These are phyloP conservation scores for Pelargonium myrrhifolium DNA, from an alignment of 441 rosid genomes.

Conservation along the genomic window DNA sequence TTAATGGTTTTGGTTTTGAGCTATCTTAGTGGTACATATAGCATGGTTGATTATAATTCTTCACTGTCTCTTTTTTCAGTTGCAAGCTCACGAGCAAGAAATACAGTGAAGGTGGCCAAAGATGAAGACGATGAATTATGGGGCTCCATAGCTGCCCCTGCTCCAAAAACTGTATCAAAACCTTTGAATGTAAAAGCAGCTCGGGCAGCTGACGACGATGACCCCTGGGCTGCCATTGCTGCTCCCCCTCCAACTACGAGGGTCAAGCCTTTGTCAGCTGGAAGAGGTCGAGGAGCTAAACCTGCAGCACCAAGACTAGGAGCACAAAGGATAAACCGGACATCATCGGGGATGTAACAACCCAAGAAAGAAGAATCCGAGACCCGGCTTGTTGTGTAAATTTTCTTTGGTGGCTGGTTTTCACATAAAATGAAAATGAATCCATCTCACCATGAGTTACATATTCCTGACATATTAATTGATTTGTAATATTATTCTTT, in stretches of 20 bases:
- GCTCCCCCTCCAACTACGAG: constrained; percentile 89
- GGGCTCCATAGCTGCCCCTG: constrained; percentile 94
- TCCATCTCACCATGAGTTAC: background rate
- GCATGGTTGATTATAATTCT: no score
- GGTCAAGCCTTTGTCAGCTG: constrained; percentile 67
- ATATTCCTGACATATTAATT: background rate
- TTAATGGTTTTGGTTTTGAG: no score
- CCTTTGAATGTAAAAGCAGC: constrained; percentile 56
- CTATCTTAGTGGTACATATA: no score
- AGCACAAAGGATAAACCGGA: constrained; percentile 86
- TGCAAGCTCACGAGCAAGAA: constrained; percentile 51
- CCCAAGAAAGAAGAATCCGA: background rate
- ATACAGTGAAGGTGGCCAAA: constrained; percentile 35
- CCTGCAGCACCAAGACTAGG: constrained; percentile 67
- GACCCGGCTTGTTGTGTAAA: background rate
- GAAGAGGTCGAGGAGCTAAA: constrained; percentile 73
- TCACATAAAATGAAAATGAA: background rate
- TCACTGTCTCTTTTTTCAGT: constrained; percentile 32
- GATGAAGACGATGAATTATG: constrained; percentile 82
- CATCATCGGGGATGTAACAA: constrained; percentile 55
- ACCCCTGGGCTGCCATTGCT: constrained; percentile 96
- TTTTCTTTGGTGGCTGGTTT: constrained; percentile 6
- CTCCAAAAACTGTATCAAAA: constrained; percentile 57
- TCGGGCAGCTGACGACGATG: constrained; percentile 51
- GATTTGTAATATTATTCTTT: constrained; percentile 6